Conservation (phyloP, 257 asterid species). For the Lantana camara region DNA sequence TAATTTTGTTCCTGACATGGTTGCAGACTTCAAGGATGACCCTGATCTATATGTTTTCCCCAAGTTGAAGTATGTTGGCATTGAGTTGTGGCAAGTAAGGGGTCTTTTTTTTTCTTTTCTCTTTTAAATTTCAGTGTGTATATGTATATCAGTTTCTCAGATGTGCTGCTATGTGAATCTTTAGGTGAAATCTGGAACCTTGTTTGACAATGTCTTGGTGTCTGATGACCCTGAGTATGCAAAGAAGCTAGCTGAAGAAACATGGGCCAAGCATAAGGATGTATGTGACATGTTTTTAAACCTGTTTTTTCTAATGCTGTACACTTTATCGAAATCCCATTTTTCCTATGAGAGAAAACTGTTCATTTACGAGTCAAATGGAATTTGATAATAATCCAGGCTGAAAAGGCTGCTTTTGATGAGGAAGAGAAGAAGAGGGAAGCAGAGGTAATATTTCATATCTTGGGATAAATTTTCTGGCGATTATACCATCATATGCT, state of each 20-base stretch:
- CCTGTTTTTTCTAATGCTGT: neutral
- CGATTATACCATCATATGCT: no score
- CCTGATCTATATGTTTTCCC: constrained; percentile 95
- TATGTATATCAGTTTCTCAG: neutral
- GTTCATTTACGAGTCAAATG: constrained; percentile 5
- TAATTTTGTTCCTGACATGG: neutral
- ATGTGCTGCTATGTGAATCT: constrained; percentile 9
- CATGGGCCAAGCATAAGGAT: constrained; percentile 96
- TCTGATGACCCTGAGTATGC: constrained; percentile 92
- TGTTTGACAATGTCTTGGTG: constrained; percentile 88
- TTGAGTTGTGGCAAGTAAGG: constrained; percentile 96
- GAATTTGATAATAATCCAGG: constrained; percentile 50
- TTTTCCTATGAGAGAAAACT: neutral
- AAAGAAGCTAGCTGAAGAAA: constrained; percentile 78
- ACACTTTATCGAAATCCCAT: neutral
- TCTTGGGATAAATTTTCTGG: neutral
- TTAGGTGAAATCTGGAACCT: constrained; percentile 98
- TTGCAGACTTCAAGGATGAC: constrained; percentile 89
- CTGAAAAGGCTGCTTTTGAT: constrained; percentile 90
- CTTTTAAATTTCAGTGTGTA: neutral
- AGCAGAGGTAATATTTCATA: constrained; percentile 63
- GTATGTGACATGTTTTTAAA: constrained; percentile 45
- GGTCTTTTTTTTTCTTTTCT: neutral
- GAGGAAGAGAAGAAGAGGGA: constrained; percentile 93
- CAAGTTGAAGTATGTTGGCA: constrained; percentile 87